Evolutionary conservation across 2,329 filamentous ascomycete species (phyloP), one percentile per base, ranked within the genome.

Genomic region (Hypoxylon sp.): DNA sequence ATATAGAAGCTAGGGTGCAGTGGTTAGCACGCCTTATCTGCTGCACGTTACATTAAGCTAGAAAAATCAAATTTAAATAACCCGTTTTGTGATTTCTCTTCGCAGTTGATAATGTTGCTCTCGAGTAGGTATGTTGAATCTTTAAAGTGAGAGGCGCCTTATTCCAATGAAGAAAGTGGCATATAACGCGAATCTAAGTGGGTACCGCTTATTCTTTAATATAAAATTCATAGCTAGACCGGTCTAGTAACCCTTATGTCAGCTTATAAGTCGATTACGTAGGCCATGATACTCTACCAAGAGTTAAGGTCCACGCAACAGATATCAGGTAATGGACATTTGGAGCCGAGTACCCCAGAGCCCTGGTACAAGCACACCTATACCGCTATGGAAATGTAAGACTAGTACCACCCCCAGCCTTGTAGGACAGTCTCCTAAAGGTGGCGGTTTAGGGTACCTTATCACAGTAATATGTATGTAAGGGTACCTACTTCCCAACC

Each of bases 131-230:
- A 52, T 5, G 44, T 51, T n/a, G 50, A 39, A 44, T 35, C 5
- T 22, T 42, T 24, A 9, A 39, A 46, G 44, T 22, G 17, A 52
- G 35, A 44, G 13, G 14, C 19, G 33, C n/a, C 3, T 11, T 24
- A 19, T 14, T 66, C 53, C 5, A 63, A 66, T 62, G 4, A 51
- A 69, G 66, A 59, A 69, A 66, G 66, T 66, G 26, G 42, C 9
- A 65, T 51, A 26, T 35, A 17, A n/a, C 47, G 31, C 44, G 52
- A 68, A 51, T 31, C 33, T 10, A 61, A 66, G 53, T 52, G 39
- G 42, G 26, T 50, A 59, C 52, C 51, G 59, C 52, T 59, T 62
- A 62, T 46, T 35, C 42, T 55, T 59, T 52, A 55, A 66, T 66
- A 58, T 53, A 59, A 39, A 55, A 47, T 17, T 24, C 54, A 42